phyloP scores from a whole-genome alignment of 192 early-diverging fungal genomes.

The Coemansia sp. region DNA sequence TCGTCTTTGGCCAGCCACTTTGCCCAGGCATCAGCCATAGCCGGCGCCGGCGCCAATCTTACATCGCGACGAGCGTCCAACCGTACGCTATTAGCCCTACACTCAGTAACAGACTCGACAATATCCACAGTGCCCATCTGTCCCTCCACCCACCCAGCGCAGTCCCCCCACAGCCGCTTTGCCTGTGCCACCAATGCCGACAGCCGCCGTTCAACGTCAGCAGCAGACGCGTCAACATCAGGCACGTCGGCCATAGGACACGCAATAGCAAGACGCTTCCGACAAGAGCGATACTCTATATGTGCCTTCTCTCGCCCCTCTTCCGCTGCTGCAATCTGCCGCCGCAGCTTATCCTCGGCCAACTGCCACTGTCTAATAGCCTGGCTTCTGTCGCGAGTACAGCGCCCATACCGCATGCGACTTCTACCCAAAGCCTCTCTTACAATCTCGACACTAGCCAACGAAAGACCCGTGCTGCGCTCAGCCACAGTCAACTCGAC shows the following conservation, averaged over 20 bases:
- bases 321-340: background rate
- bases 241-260: slow-evolving; percentile 14
- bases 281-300: slow-evolving; percentile 26
- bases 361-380: slow-evolving; percentile 36
- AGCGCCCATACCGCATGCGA: slow-evolving; percentile 31
- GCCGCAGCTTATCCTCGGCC: slow-evolving; percentile 10
- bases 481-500: background rate
- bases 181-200: slow-evolving; percentile 17
- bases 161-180: slow-evolving; percentile 36
- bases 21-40: slow-evolving; percentile 42
- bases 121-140: background rate
- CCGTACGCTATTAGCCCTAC: slow-evolving; percentile 30
- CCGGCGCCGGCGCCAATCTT: slow-evolving; percentile 43
- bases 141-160: slow-evolving; percentile 39
- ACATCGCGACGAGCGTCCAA: slow-evolving; percentile 33
- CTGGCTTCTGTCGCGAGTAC: slow-evolving; percentile 36
- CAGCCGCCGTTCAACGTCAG: slow-evolving; percentile 22
- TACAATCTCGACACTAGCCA: background rate
- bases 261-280: slow-evolving; percentile 15
- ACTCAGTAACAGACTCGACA: slow-evolving; percentile 36
- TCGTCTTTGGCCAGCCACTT: slow-evolving; percentile 34
- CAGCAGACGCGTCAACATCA: slow-evolving; percentile 21
- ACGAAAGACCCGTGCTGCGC: background rate
- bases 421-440: slow-evolving; percentile 12
- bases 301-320: slow-evolving; percentile 7